Conservation (phyloP, 2,329 filamentous ascomycete genomes). For the Cadophora malorum region DNA sequence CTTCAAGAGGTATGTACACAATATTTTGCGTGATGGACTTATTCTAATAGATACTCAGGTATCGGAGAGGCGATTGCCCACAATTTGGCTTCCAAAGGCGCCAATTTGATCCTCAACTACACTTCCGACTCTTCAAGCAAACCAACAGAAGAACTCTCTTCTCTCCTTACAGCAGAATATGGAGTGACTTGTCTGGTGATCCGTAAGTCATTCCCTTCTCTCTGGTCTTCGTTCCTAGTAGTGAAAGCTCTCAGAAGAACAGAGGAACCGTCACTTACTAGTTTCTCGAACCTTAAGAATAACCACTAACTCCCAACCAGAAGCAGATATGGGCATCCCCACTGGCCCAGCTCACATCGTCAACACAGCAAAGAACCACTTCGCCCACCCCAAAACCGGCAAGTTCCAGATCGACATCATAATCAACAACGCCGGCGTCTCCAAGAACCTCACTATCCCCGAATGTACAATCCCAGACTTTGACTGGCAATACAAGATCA, state of each 20-base stretch:
- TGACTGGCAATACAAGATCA: conserved; percentile 75
- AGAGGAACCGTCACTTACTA: no score
- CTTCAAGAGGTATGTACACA: conserved; percentile 68
- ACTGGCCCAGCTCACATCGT: conserved; percentile 67
- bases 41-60: conserved; percentile 54
- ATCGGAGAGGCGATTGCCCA: conserved; percentile 71
- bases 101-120: conserved; percentile 68
- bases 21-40: background rate
- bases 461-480: conserved; percentile 72
- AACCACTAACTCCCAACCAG: conserved; percentile 4
- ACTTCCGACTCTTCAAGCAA: conserved; percentile 65
- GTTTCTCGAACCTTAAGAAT: background rate
- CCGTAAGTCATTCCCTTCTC: conserved; percentile 40
- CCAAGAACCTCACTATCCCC: conserved; percentile 68
- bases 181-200: conserved; percentile 65
- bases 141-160: conserved; percentile 59
- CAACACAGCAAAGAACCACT: conserved; percentile 62
- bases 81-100: conserved; percentile 74
- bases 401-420: conserved; percentile 79
- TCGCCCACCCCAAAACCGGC: conserved; percentile 53
- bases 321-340: conserved; percentile 73
- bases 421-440: conserved; percentile 83
- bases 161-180: conserved; percentile 61
- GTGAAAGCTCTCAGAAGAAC: no score
- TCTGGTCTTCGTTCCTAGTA: background rate